Evolutionary conservation across 371 early-diverging fungal genomes (phyloP).

Genomic region (Apophysomyces trapeziformis): DNA sequence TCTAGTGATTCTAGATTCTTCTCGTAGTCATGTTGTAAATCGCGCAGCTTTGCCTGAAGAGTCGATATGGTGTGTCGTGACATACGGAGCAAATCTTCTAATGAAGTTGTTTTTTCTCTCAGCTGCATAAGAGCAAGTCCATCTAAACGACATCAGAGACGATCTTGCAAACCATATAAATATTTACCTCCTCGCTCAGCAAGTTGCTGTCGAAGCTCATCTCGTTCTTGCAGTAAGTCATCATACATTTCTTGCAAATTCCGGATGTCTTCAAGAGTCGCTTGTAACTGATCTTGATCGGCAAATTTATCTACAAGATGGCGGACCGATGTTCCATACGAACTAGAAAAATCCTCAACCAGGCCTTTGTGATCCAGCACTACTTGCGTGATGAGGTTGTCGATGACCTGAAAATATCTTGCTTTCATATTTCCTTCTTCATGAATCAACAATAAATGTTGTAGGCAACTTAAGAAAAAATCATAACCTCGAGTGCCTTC

Average conservation of each 20-base stretch:
- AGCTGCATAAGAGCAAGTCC: conserved; percentile 57
- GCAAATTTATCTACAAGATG: conserved; percentile 80
- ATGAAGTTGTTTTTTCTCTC: conserved; percentile 73
- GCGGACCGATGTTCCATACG: conserved; percentile 72
- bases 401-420: conserved; percentile 82
- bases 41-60: conserved; percentile 71
- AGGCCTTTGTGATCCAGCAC: conserved; percentile 81
- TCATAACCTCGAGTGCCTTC: conserved; percentile 80
- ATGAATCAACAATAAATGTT: conserved; percentile 76
- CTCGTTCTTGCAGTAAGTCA: conserved; percentile 44
- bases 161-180: not conserved
- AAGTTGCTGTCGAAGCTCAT: conserved; percentile 53
- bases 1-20: conserved; percentile 72
- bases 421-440: conserved; percentile 63
- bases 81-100: conserved; percentile 81
- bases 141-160: conserved; percentile 1
- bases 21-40: conserved; percentile 69
- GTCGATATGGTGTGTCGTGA: conserved; percentile 82
- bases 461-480: conserved; percentile 78
- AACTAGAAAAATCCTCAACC: conserved; percentile 64
- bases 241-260: conserved; percentile 48
- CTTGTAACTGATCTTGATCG: conserved; percentile 74
- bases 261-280: conserved; percentile 69
- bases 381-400: conserved; percentile 79
- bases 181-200: conserved; percentile 38